These are phyloP conservation scores for Jacaranda copaia DNA, from an alignment of 257 asterid genomes.

Conservation along the genomic window DNA sequence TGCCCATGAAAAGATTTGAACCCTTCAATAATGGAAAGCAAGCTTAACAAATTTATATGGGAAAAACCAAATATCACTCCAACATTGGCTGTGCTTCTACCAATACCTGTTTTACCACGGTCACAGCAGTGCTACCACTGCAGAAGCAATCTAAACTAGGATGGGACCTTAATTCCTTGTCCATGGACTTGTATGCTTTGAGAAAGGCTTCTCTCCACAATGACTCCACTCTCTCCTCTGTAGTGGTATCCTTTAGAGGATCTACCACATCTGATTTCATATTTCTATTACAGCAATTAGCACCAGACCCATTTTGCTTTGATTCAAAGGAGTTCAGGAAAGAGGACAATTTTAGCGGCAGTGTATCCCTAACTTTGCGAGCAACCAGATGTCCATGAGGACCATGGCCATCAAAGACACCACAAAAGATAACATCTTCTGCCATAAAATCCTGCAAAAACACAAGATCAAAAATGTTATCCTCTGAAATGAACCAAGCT, in stretches of 20 bases:
- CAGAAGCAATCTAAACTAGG: conserved; percentile 95
- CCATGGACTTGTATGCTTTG: conserved; percentile 90
- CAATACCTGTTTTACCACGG: conserved; percentile 80
- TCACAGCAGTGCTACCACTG: conserved; percentile 98
- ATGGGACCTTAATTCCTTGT: conserved; percentile 87
- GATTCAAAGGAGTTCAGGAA: conserved; percentile 65
- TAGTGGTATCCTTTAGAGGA: conserved; percentile 52
- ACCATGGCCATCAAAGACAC: conserved; percentile 97
- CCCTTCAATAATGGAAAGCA: conserved; percentile 56
- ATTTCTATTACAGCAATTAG: conserved; percentile 72
- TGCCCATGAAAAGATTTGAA: conserved; percentile 82
- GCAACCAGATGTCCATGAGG: conserved; percentile 97
- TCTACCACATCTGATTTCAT: conserved; percentile 73
- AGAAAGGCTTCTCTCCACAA: conserved; percentile 92
- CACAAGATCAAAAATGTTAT: conserved; percentile 27
- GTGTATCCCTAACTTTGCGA: conserved; percentile 86
- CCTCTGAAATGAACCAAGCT: background rate
- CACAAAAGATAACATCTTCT: conserved; percentile 88
- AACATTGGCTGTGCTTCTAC: background rate
- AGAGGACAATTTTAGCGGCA: conserved; percentile 76
- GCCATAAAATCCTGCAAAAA: conserved; percentile 78
- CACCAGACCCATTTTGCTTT: conserved; percentile 57
- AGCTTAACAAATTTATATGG: conserved; percentile 16
- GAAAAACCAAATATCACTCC: conserved; percentile 13
- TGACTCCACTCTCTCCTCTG: conserved; percentile 62